Conservation (phyloP, 192 early-diverging fungal species). For the Fimicolochytrium jonesii region DNA sequence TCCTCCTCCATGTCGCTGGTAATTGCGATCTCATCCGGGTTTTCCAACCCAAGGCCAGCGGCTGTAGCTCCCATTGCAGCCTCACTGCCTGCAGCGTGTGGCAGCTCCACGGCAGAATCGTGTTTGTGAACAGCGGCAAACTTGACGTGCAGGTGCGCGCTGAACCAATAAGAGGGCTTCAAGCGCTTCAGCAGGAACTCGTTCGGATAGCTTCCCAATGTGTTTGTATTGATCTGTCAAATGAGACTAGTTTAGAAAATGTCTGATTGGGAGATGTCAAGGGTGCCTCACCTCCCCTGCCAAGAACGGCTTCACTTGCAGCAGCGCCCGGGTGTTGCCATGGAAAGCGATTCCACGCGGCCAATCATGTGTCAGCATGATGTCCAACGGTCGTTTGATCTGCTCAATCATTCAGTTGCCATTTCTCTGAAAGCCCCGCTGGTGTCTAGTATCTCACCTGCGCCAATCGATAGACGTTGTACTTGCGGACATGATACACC, state of each 20-base stretch:
- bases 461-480: constrained; percentile 72
- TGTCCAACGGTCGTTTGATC: constrained; percentile 73
- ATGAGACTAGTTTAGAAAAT: not conserved
- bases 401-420: constrained; percentile 23
- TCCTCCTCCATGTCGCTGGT: constrained; percentile 37
- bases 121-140: constrained; percentile 70
- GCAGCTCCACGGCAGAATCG: constrained; percentile 3
- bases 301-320: constrained; percentile 72
- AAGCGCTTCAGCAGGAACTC: constrained; percentile 69
- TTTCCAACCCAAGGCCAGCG: constrained; percentile 24
- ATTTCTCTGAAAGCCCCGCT: not conserved
- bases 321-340: constrained; percentile 63
- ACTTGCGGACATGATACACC: constrained; percentile 85
- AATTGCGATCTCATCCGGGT: constrained; percentile 63
- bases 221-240: constrained; percentile 58
- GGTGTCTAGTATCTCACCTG: constrained; percentile 52
- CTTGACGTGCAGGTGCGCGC: constrained; percentile 92
- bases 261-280: not conserved
- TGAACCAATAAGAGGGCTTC: constrained; percentile 87
- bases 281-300: constrained; percentile 55
- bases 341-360: constrained; percentile 77
- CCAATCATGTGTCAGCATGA: constrained; percentile 97
- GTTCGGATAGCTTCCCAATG: constrained; percentile 71
- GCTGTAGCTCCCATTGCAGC: constrained; percentile 13
- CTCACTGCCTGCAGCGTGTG: not conserved